Evolutionary conservation across 805 yeast genomes (phyloP).

Genomic region (Zygoascus tannicola): DNA sequence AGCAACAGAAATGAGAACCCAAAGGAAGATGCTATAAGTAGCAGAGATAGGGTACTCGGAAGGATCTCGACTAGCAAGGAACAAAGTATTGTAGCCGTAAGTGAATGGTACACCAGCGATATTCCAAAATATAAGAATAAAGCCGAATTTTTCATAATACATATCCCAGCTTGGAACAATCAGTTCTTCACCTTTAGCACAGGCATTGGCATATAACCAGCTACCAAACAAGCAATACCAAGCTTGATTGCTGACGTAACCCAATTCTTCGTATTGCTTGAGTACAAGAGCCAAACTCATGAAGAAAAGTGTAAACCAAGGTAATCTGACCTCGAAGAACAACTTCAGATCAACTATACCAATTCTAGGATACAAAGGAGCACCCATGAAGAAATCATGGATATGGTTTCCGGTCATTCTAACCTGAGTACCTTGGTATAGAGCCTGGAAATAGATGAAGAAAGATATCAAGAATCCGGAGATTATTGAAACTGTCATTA

Average conservation of each 20-base stretch:
- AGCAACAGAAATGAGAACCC: slow-evolving; percentile 50
- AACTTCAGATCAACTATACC: slow-evolving; percentile 90
- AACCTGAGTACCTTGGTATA: slow-evolving; percentile 66
- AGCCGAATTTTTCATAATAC: slow-evolving; percentile 99
- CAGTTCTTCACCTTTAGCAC: slow-evolving; percentile 95
- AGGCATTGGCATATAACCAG: slow-evolving; percentile 92
- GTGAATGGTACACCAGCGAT: slow-evolving; percentile 99
- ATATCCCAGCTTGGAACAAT: slow-evolving; percentile 99
- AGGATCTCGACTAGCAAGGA: slow-evolving; percentile 75
- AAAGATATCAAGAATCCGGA: slow-evolving; percentile 66
- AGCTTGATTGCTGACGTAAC: slow-evolving; percentile 70
- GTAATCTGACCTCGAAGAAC: slow-evolving; percentile 95
- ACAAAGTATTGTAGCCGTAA: slow-evolving; percentile 88
- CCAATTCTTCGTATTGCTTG: slow-evolving; percentile 74
- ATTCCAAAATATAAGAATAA: slow-evolving; percentile 97
- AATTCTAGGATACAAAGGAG: slow-evolving; percentile 90
- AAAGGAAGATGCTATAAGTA: slow-evolving; percentile 47
- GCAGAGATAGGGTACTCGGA: slow-evolving; percentile 68
- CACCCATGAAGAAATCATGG: slow-evolving; percentile 95
- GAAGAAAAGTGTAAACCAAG: slow-evolving; percentile 88
- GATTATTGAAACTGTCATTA: slow-evolving; percentile 85
- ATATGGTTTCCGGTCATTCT: slow-evolving; percentile 85
- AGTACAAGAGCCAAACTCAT: slow-evolving; percentile 63
- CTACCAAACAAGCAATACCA: slow-evolving; percentile 69
- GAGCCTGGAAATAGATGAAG: slow-evolving; percentile 57